Percentiles rank a stretch among this genome's conserved stretches.
Evolutionary conservation across 2,329 filamentous ascomycete species (phyloP).

Genomic region (Parafenestella ontariensis): DNA sequence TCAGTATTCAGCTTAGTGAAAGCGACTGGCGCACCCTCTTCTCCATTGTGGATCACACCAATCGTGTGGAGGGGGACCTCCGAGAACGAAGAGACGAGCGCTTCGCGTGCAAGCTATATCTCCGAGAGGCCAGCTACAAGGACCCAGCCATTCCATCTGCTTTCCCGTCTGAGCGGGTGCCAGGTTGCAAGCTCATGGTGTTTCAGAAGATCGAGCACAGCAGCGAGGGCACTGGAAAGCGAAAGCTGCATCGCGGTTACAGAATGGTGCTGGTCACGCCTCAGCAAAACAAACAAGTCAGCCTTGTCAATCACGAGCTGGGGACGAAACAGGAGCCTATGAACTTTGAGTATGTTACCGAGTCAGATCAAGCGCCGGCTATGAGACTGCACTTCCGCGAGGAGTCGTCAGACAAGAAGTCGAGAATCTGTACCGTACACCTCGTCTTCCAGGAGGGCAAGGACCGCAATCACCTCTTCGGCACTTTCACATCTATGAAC

Average conservation of each 20-base stretch:
- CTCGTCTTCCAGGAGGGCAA: constrained; percentile 78
- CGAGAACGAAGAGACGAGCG: constrained; percentile 73
- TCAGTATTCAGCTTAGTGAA: constrained; percentile 74
- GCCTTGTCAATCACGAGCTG: constrained; percentile 75
- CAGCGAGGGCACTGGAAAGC: constrained; percentile 73
- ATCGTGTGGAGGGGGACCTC: constrained; percentile 75
- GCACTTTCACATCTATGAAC: constrained; percentile 74
- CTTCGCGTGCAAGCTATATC: constrained; percentile 70
- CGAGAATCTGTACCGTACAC: constrained; percentile 68
- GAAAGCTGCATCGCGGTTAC: constrained; percentile 79
- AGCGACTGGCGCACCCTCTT: constrained; percentile 80
- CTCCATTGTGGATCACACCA: constrained; percentile 85
- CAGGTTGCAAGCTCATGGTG: constrained; percentile 73
- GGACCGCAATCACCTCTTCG: constrained; percentile 74
- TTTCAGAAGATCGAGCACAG: constrained; percentile 76
- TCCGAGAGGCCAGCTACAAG: constrained; percentile 81
- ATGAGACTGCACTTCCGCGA: constrained; percentile 75
- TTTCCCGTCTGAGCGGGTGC: constrained; percentile 78
- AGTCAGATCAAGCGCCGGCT: constrained; percentile 70
- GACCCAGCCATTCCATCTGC: constrained; percentile 73
- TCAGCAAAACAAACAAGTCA: constrained; percentile 77
- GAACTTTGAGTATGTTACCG: constrained; percentile 71
- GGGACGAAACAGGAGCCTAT: constrained; percentile 68
- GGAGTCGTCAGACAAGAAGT: constrained; percentile 54
- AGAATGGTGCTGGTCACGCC: constrained; percentile 80